Conservation (phyloP, 2,329 filamentous ascomycete genomes). For the Clonostachys solani region DNA sequence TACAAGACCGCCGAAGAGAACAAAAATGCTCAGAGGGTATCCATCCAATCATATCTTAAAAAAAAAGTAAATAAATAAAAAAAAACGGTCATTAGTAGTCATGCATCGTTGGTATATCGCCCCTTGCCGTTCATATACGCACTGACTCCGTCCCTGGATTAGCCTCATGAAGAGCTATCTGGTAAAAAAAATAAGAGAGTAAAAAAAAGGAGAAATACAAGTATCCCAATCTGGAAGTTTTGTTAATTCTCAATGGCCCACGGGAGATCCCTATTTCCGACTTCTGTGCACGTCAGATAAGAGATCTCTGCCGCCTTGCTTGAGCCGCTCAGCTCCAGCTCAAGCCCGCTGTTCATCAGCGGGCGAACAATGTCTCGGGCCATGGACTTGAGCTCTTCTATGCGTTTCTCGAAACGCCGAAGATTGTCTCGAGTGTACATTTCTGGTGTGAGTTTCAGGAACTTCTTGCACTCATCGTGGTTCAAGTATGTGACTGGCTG, state of each 20-base stretch:
- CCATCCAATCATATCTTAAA: slow-evolving; percentile 5
- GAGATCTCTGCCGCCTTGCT: slow-evolving; percentile 35
- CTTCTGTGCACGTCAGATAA: slow-evolving; percentile 46
- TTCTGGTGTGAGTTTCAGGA: slow-evolving; percentile 78
- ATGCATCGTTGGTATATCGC: no score
- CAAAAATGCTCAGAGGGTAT: slow-evolving; percentile 1
- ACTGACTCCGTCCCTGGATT: slow-evolving; percentile 1
- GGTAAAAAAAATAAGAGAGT: slow-evolving; percentile 1
- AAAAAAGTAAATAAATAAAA: slow-evolving; percentile 2
- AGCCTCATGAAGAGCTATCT: slow-evolving; percentile 7
- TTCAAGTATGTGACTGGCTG: slow-evolving; percentile 60
- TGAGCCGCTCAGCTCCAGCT: slow-evolving; percentile 62
- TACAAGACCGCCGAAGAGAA: neutral
- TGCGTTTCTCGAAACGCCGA: slow-evolving; percentile 75
- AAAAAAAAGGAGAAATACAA: neutral
- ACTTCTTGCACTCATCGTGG: slow-evolving; percentile 87
- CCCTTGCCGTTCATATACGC: neutral
- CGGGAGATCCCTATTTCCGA: slow-evolving; percentile 44
- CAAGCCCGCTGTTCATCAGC: slow-evolving; percentile 79
- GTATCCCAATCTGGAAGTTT: neutral
- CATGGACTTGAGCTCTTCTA: slow-evolving; percentile 84
- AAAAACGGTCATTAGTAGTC: neutral
- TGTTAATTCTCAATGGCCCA: slow-evolving; percentile 35
- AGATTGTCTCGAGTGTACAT: slow-evolving; percentile 85
- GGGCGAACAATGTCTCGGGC: slow-evolving; percentile 80